Percentiles rank a stretch among this genome's conserved stretches.
Conservation (phyloP, 768 basidiomycete genomes). For the Leccinum imitatum region DNA sequence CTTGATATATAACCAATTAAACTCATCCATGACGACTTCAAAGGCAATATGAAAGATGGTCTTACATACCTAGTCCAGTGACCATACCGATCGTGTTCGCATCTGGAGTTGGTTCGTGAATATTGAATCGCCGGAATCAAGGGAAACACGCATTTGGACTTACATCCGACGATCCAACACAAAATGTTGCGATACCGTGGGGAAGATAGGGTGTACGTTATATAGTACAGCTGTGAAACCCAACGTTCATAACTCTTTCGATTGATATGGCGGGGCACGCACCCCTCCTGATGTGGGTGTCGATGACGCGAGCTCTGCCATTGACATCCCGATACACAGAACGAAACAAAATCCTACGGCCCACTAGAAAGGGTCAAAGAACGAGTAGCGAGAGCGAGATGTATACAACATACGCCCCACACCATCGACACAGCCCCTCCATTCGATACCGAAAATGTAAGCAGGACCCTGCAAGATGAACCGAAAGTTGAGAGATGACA, state of each 20-base stretch:
- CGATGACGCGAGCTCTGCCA: conserved; percentile 39
- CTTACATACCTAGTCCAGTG: conserved; percentile 31
- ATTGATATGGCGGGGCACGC: neutral
- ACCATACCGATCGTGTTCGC: conserved; percentile 53
- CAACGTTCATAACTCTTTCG: neutral
- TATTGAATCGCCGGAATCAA: neutral
- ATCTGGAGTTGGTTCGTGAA: conserved; percentile 26
- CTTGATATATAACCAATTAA: conserved; percentile 24
- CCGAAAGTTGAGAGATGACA: neutral
- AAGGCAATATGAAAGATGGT: neutral
- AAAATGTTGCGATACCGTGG: conserved; percentile 57
- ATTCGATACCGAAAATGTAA: conserved; percentile 44
- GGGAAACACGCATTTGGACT: neutral
- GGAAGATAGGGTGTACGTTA: conserved; percentile 58
- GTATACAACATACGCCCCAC: conserved; percentile 34
- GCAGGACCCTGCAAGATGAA: conserved; percentile 35
- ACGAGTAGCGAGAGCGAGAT: neutral
- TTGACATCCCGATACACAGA: conserved; percentile 35
- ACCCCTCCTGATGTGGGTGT: conserved; percentile 39
- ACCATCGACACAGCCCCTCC: conserved; percentile 26
- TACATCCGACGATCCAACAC: conserved; percentile 52
- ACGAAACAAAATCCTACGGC: conserved; percentile 36
- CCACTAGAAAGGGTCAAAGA: conserved; percentile 27
- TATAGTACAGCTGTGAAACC: conserved; percentile 51
- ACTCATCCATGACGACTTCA: neutral